Percentiles rank a stretch among this genome's conserved stretches.
Conservation (phyloP, 805 yeast genomes). For the Ogataea dorogensis region DNA sequence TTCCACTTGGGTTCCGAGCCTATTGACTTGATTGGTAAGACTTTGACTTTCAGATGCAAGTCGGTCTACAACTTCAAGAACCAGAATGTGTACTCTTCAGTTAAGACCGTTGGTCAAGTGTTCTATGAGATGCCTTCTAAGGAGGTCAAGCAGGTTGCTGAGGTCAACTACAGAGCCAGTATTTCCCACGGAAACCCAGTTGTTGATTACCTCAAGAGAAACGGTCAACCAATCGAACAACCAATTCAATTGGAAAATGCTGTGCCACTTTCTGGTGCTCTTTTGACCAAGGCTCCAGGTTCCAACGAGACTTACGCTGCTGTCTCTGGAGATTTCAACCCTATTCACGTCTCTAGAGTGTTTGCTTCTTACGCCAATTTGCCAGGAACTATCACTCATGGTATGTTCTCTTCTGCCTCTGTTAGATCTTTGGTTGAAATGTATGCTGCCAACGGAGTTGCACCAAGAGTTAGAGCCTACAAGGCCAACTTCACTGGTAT, state of each 20-base stretch:
- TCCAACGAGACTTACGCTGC: conserved; percentile 95
- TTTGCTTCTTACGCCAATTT: conserved; percentile 90
- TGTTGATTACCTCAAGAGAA: conserved; percentile 85
- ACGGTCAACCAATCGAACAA: conserved; percentile 92
- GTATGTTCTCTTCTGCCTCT: conserved; percentile 97
- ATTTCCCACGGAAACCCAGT: conserved; percentile 97
- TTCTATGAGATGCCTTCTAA: conserved; percentile 87
- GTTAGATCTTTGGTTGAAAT: conserved; percentile 94
- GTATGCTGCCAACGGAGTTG: conserved; percentile 97
- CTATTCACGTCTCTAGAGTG: conserved; percentile 94
- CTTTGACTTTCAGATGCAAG: conserved; percentile 84
- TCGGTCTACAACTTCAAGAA: conserved; percentile 81
- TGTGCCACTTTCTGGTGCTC: conserved; percentile 73
- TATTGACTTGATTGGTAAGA: conserved; percentile 71
- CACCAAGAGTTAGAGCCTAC: conserved; percentile 93
- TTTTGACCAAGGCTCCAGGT: conserved; percentile 81
- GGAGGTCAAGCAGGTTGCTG: conserved; percentile 81
- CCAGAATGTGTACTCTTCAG: conserved; percentile 71
- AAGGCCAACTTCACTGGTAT: conserved; percentile 88
- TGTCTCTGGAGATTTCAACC: conserved; percentile 98
- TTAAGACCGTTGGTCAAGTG: conserved; percentile 81
- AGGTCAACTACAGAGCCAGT: conserved; percentile 85
- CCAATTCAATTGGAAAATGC: conserved; percentile 86
- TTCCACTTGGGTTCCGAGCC: conserved; percentile 75
- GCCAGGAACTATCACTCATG: conserved; percentile 98